Percentiles rank a stretch among this genome's conserved stretches.
Evolutionary conservation across 441 rosid species (phyloP).

Genomic region (Capsella rubella): DNA sequence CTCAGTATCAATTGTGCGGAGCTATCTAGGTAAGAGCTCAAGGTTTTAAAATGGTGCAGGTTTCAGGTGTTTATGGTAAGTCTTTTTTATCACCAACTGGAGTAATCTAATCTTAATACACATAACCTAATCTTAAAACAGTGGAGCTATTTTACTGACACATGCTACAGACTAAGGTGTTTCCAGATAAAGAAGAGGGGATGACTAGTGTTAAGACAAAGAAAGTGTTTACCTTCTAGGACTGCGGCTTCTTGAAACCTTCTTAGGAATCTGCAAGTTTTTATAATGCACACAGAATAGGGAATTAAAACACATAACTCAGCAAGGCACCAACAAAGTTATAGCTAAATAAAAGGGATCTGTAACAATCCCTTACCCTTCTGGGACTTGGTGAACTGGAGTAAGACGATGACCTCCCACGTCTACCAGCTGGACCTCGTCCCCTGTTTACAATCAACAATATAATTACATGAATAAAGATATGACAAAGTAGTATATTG

Average conservation of each 20-base stretch:
- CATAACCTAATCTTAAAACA: neutral
- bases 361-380: slow-evolving; percentile 38
- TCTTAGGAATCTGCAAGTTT: slow-evolving; percentile 41
- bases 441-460: slow-evolving; percentile 39
- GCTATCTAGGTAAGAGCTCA: neutral
- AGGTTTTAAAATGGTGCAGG: neutral
- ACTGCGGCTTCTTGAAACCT: slow-evolving; percentile 49
- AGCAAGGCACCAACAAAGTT: slow-evolving; percentile 12
- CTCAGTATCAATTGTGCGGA: neutral
- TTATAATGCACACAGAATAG: neutral
- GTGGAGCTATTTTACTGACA: neutral
- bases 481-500: neutral
- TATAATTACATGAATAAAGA: slow-evolving; percentile 9
- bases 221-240: slow-evolving; percentile 41
- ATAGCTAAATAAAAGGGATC: slow-evolving; percentile 2
- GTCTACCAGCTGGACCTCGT: slow-evolving; percentile 51
- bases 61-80: neutral
- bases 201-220: slow-evolving; percentile 19
- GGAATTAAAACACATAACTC: slow-evolving; percentile 22
- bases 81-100: neutral
- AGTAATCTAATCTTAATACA: slow-evolving; percentile 7
- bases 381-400: slow-evolving; percentile 50
- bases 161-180: slow-evolving; percentile 9
- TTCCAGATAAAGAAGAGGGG: slow-evolving; percentile 20
- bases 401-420: slow-evolving; percentile 50